phyloP scores from a whole-genome alignment of 1,139 yeast genomes.

The Pichia sp. region DNA sequence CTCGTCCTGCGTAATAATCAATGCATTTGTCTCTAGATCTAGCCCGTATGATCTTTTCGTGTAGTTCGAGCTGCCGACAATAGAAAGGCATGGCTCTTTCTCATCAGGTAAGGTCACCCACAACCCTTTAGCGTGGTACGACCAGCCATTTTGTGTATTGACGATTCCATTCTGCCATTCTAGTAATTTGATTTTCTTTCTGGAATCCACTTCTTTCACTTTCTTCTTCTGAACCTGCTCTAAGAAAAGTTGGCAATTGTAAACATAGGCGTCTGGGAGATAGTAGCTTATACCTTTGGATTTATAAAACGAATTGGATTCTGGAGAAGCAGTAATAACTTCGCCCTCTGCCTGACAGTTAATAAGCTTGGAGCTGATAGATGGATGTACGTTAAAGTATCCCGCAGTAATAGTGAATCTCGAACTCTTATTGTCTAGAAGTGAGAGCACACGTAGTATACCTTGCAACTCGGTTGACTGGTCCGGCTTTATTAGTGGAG shows the following conservation, averaged over 20 bases:
- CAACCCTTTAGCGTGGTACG: constrained; percentile 97
- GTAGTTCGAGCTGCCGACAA: constrained; percentile 89
- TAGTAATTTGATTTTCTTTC: constrained; percentile 47
- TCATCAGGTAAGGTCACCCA: constrained; percentile 73
- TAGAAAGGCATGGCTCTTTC: constrained; percentile 61
- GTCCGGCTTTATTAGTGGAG: constrained; percentile 66
- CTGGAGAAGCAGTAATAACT: constrained; percentile 86
- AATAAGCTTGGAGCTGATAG: constrained; percentile 58
- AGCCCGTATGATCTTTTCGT: constrained; percentile 84
- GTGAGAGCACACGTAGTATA: constrained; percentile 55
- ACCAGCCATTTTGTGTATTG: constrained; percentile 84
- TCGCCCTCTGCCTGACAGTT: constrained; percentile 58
- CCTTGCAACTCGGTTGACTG: constrained; percentile 79
- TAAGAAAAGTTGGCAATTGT: constrained; percentile 68
- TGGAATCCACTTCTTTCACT: constrained; percentile 33
- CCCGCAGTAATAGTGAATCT: constrained; percentile 95
- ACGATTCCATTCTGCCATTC: constrained; percentile 91
- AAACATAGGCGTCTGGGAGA: constrained; percentile 83
- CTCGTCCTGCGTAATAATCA: constrained; percentile 67
- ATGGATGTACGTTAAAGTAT: constrained; percentile 85
- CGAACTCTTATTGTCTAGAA: constrained; percentile 50
- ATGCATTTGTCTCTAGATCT: constrained; percentile 85
- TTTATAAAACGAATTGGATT: constrained; percentile 88
- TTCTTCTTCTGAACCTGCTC: constrained; percentile 35
- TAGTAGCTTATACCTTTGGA: constrained; percentile 79